Evolutionary conservation across 306 rosid genomes (phyloP).

Genomic region (Dicorynia guianensis): DNA sequence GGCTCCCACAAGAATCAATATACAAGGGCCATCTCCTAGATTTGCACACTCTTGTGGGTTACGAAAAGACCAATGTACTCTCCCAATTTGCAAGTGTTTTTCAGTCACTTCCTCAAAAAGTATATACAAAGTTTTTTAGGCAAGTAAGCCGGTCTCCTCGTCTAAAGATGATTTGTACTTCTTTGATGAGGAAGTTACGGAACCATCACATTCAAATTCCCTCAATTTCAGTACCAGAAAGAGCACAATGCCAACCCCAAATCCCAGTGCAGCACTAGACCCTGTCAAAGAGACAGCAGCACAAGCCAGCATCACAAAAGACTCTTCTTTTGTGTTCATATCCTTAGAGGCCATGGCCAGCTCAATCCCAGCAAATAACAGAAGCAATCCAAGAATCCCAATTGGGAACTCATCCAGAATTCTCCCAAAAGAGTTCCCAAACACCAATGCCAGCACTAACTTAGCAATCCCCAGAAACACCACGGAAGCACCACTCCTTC

Average conservation of each 20-base stretch:
- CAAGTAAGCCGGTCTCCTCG: conserved; percentile 40
- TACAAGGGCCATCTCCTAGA: neutral
- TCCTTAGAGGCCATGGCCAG: conserved; percentile 78
- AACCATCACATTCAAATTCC: conserved; percentile 53
- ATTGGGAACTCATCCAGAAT: conserved; percentile 61
- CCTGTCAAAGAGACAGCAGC: conserved; percentile 86
- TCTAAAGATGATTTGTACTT: conserved; percentile 44
- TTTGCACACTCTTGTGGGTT: neutral
- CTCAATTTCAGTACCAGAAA: conserved; percentile 63
- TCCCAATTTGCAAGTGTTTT: neutral
- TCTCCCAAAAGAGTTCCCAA: conserved; percentile 70
- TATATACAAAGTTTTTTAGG: conserved; percentile 8
- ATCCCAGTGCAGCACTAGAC: conserved; percentile 78
- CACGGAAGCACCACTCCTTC: conserved; percentile 79
- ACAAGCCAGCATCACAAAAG: conserved; percentile 75
- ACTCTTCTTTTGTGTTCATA: conserved; percentile 70
- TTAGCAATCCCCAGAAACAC: conserved; percentile 72
- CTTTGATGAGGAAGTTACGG: conserved; percentile 26
- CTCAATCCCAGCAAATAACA: conserved; percentile 77
- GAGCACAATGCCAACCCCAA: conserved; percentile 73
- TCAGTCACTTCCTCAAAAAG: neutral
- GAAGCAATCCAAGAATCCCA: conserved; percentile 74
- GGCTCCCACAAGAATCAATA: neutral
- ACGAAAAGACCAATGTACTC: neutral
- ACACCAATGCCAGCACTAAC: conserved; percentile 62